Evolutionary conservation across 306 rosid species (phyloP), one percentile per base, ranked within the genome.

Genomic region (Myrica gale): DNA sequence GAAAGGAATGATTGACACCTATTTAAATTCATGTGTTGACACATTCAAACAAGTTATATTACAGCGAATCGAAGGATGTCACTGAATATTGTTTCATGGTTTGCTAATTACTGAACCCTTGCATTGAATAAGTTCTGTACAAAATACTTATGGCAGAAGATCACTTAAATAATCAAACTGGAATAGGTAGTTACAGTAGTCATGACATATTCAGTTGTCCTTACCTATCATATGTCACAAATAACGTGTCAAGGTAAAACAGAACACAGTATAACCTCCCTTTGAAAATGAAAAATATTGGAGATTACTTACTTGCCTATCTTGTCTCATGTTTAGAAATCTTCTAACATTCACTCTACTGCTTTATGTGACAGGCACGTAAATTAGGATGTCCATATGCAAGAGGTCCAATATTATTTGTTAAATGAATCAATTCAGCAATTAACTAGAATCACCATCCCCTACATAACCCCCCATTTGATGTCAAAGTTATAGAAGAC

Each of bases 1-100:
- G 84, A 94, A 94, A 63, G 98, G 97, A 83, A 94, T 94, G 72
- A 94, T 92, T 42, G 98, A 94, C 76, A 94, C 98, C 97, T 94
- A 79, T 74, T 82, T 42, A 72, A 72, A 45, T 70, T 74, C 60
- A 75, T 53, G 71, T 74, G 47, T 77, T 62, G 39, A 80, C 44
- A 74, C 8, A 60, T 67, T 23, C 9, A 48, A 47, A 48, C 32
- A 26, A 26, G 32, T 26, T 32, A 32, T 32, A 32, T 32, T 32
- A 32, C 37, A 32, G 37, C 37, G 0, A 2, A 66, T 41, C 52
- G 61, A 17, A 57, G 37, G 5, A 37, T 54, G 60, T 44, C 47
- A 72, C 45, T 46, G 39, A 32, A 15, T 46, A 54, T 19, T 37
- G 37, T 37, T 43, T 57, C 66, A 51, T 5, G 50, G 57, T 41